Evolutionary conservation across 257 asterid genomes (phyloP), one percentile per base, ranked within the genome.

Genomic region (Parsonsia alboflavescens): DNA sequence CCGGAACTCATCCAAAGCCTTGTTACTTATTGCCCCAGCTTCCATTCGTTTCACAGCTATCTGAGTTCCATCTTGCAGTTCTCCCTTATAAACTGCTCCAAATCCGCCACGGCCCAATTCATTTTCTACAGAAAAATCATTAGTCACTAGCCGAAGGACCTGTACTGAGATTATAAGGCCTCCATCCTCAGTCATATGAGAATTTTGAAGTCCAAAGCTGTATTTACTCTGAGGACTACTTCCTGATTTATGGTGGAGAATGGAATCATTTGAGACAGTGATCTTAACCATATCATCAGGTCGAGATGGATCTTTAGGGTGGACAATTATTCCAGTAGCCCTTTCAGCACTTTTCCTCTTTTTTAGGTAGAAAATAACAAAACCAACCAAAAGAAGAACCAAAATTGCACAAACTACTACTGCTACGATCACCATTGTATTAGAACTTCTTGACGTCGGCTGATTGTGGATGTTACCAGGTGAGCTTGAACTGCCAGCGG

Each of bases 21-120:
- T 89, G 78, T 68, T 86, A 24, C 85, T 70, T 42, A 87, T 68
- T 5, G 73, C 75, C 30, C 85, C 89, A 21, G 84, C 83, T 57
- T 83, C 87, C 97, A 89, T 91, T 82, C 97, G 82, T 81, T 91
- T 91, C 26, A 91, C 97, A 4, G 97, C 97, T 78, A 91, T 75
- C 36, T 71, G 76, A 22, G 86, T 82, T 2, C 92, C 93, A 50
- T 83, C 90, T 56, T 88, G 87, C 26, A 82, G 69, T 80, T 79
- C 78, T 5, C 96, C 97, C 81, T 83, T 89, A 84, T 91, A 91
- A 9, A 91, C 97, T 45, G 82, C 85, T 39, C 97, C 97, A 73
- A 89, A 91, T 42, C 97, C 97, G 52, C 97, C 97, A 11, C 88
- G 88, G 8, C 97, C 97, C 2, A 91, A 86, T 84, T 85, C 97